phyloP scores from a whole-genome alignment of 371 early-diverging fungal species.

The Saksenaea vasiformis region DNA sequence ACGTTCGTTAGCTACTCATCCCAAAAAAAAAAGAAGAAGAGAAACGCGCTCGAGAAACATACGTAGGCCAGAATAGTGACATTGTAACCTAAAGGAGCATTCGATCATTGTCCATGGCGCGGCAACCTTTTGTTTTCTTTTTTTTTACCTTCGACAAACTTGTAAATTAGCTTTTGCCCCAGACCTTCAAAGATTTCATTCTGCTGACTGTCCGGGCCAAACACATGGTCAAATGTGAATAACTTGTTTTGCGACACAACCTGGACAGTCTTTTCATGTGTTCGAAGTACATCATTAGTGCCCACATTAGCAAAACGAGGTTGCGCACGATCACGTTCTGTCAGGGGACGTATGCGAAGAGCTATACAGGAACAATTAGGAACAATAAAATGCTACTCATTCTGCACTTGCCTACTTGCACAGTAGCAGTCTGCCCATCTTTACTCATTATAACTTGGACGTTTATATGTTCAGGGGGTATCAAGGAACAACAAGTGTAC shows the following conservation, averaged over 20 bases:
- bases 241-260: slow-evolving; percentile 45
- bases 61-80: slow-evolving; percentile 98
- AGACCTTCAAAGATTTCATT: slow-evolving; percentile 41
- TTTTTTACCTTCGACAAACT: slow-evolving; percentile 46
- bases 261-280: slow-evolving; percentile 42
- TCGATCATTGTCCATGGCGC: not conserved
- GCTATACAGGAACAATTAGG: slow-evolving; percentile 21
- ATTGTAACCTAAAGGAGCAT: slow-evolving; percentile 73
- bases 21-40: slow-evolving; percentile 23
- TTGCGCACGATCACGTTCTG: slow-evolving; percentile 47
- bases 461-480: not conserved
- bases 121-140: not conserved
- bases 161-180: slow-evolving; percentile 38
- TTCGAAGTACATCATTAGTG: slow-evolving; percentile 35
- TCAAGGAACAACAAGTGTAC: slow-evolving; percentile 9
- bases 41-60: slow-evolving; percentile 43
- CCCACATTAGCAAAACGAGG: slow-evolving; percentile 40
- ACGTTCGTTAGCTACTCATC: not conserved
- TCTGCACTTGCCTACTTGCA: slow-evolving; percentile 43
- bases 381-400: not conserved
- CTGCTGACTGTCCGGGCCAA: slow-evolving; percentile 41
- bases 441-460: slow-evolving; percentile 19
- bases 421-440: slow-evolving; percentile 26
- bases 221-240: slow-evolving; percentile 53
- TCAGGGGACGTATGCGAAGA: slow-evolving; percentile 47